phyloP scores from a whole-genome alignment of 1,139 yeast genomes.

The Candida tetrigidarum region DNA sequence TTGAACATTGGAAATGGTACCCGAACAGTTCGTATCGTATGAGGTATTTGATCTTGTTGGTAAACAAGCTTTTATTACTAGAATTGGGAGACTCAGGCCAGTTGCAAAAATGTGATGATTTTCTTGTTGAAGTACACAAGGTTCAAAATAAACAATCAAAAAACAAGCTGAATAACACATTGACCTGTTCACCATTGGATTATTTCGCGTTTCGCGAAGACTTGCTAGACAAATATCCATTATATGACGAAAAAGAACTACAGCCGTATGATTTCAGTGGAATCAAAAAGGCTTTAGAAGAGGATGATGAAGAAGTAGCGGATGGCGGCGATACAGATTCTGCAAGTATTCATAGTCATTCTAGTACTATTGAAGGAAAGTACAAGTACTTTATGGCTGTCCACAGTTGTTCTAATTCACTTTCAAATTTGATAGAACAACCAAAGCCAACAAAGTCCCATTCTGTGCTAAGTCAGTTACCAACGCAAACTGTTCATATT shows the following conservation, averaged over 20 bases:
- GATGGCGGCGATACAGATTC: conserved; percentile 2
- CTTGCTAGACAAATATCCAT: conserved; percentile 73
- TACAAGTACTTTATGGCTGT: conserved; percentile 46
- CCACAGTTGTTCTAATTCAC: conserved; percentile 49
- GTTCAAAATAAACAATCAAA: conserved; percentile 37
- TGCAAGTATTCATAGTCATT: conserved; percentile 7
- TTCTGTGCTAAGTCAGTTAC: conserved; percentile 57
- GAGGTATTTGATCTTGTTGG: conserved; percentile 58
- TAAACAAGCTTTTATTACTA: conserved; percentile 62
- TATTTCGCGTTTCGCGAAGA: conserved; percentile 81
- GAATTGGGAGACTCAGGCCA: conserved; percentile 65
- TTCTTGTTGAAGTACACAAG: conserved; percentile 47
- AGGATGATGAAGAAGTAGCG: conserved; percentile 8
- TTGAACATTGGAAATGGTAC: conserved; percentile 73
- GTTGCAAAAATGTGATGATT: conserved; percentile 51
- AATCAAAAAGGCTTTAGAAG: conserved; percentile 18
- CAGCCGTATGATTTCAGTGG: conserved; percentile 23
- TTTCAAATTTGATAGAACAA: conserved; percentile 60
- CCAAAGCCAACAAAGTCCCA: conserved; percentile 62
- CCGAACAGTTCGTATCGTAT: conserved; percentile 32
- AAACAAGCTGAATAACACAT: conserved; percentile 23
- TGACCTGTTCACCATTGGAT: conserved; percentile 75
- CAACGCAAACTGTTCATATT: conserved; percentile 70
- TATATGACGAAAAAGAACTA: conserved; percentile 38
- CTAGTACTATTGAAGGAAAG: conserved; percentile 22